These are phyloP conservation scores for Tephrocybe sp. DNA, from an alignment of 768 basidiomycete genomes.

Conservation along the genomic window DNA sequence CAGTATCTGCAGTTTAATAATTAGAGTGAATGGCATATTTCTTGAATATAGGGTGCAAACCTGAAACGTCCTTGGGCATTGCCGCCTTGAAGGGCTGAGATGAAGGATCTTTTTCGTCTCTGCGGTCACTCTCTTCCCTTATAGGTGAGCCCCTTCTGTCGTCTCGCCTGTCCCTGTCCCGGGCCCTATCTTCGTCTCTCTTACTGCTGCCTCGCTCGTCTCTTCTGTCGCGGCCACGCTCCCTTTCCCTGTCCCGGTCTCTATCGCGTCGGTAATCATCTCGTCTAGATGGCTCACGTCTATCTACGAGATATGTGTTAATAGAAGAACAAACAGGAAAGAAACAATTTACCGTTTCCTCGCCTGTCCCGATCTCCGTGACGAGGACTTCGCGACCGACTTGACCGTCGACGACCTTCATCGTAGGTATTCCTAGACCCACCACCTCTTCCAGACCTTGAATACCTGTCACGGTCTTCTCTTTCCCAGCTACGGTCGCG, in stretches of 20 bases:
- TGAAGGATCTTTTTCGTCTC: slow-evolving; percentile 10
- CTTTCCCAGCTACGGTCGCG: slow-evolving; percentile 67
- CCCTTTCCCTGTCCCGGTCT: slow-evolving; percentile 24
- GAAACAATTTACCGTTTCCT: slow-evolving; percentile 18
- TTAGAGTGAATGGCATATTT: background rate
- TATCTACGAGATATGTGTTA: slow-evolving; percentile 25
- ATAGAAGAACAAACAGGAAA: background rate
- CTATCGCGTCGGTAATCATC: slow-evolving; percentile 40
- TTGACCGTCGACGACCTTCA: slow-evolving; percentile 43
- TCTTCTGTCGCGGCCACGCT: slow-evolving; percentile 28
- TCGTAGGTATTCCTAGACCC: slow-evolving; percentile 37
- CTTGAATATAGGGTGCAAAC: background rate
- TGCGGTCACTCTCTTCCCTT: slow-evolving; percentile 11
- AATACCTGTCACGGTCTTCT: slow-evolving; percentile 47
- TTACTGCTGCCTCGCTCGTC: slow-evolving; percentile 30
- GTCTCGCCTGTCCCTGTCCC: slow-evolving; percentile 17
- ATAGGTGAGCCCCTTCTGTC: slow-evolving; percentile 22
- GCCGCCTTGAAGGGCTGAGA: slow-evolving; percentile 11
- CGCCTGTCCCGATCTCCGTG: slow-evolving; percentile 39
- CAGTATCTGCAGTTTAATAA: background rate
- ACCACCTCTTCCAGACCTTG: slow-evolving; percentile 33
- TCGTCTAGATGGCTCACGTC: slow-evolving; percentile 35
- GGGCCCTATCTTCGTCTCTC: slow-evolving; percentile 18
- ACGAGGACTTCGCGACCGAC: slow-evolving; percentile 49
- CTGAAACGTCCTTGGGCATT: slow-evolving; percentile 10